phyloP scores from a whole-genome alignment of 2,329 filamentous ascomycete genomes.

The Fusarium sp. region DNA sequence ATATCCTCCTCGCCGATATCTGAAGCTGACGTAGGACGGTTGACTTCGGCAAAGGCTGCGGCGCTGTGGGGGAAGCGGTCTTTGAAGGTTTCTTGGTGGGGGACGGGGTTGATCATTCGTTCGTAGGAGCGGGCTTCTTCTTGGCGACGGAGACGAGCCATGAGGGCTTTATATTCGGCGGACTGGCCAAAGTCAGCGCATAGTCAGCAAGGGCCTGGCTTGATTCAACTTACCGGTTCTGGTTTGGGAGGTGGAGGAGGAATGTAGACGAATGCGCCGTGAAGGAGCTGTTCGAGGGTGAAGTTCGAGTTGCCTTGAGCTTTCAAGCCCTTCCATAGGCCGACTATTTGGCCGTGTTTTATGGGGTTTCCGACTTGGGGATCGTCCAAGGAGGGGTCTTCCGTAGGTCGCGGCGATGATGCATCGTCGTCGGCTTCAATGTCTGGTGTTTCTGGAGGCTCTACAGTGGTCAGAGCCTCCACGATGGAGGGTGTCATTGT shows the following conservation, averaged over 20 bases:
- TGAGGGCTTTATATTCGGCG: constrained; percentile 84
- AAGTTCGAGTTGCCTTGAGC: constrained; percentile 46
- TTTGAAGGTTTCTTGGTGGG: constrained; percentile 65
- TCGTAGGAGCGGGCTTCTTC: constrained; percentile 86
- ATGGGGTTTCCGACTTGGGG: constrained; percentile 71
- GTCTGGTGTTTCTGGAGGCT: constrained; percentile 13
- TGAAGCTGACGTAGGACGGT: constrained; percentile 55
- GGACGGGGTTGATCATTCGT: constrained; percentile 74
- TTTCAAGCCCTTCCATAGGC: constrained; percentile 65
- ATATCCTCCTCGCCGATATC: constrained; percentile 69
- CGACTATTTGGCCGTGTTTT: constrained; percentile 73
- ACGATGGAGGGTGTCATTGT: constrained; percentile 77
- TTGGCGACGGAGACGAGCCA: constrained; percentile 83
- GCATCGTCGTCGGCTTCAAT: constrained; percentile 18
- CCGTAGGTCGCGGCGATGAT: constrained; percentile 35
- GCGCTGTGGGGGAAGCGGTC: constrained; percentile 66
- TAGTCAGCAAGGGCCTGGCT: background rate
- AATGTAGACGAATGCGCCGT: constrained; percentile 75
- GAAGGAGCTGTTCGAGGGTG: constrained; percentile 75
- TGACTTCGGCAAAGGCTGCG: constrained; percentile 64
- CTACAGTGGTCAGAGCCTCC: constrained; percentile 62
- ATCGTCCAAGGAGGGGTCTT: constrained; percentile 62
- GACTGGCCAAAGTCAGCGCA: constrained; percentile 60
- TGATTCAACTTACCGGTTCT: constrained; percentile 68
- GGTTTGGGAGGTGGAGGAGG: constrained; percentile 83